phyloP scores from a whole-genome alignment of 2,329 filamentous ascomycete species.

The Colletotrichum caudatum region DNA sequence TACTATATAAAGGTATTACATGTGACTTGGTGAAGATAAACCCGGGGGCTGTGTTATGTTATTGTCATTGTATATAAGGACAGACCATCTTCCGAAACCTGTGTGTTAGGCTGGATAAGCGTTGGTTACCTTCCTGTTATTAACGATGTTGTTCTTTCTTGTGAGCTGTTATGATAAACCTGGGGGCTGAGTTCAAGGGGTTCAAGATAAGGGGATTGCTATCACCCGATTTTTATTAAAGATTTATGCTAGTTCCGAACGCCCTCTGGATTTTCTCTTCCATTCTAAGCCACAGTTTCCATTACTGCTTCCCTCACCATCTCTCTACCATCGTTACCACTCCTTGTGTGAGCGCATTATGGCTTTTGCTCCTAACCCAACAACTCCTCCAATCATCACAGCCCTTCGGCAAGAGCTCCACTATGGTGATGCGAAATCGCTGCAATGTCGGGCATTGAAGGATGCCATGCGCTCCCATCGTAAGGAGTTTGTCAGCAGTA shows the following conservation, averaged over 20 bases:
- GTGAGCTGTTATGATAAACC: not conserved
- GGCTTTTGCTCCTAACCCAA: not conserved
- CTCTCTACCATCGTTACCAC: not conserved
- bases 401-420: slow-evolving; percentile 18
- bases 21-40: too few species aligned
- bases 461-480: slow-evolving; percentile 23
- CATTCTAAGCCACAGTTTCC: not conserved
- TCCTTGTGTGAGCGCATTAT: not conserved
- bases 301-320: not conserved
- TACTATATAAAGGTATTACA: too few species aligned
- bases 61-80: too few species aligned
- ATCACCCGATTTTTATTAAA: not conserved
- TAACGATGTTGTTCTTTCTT: too few species aligned
- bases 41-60: too few species aligned
- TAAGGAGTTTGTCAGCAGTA: slow-evolving; percentile 11
- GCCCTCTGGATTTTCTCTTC: not conserved
- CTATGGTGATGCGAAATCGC: slow-evolving; percentile 15
- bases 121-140: too few species aligned
- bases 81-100: too few species aligned
- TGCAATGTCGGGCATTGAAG: slow-evolving; percentile 15
- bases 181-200: not conserved
- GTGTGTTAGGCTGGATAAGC: too few species aligned
- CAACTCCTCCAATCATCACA: slow-evolving; percentile 14
- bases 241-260: not conserved
- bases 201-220: not conserved